phyloP scores from a whole-genome alignment of 306 rosid species.

The Fragaria vesca region DNA sequence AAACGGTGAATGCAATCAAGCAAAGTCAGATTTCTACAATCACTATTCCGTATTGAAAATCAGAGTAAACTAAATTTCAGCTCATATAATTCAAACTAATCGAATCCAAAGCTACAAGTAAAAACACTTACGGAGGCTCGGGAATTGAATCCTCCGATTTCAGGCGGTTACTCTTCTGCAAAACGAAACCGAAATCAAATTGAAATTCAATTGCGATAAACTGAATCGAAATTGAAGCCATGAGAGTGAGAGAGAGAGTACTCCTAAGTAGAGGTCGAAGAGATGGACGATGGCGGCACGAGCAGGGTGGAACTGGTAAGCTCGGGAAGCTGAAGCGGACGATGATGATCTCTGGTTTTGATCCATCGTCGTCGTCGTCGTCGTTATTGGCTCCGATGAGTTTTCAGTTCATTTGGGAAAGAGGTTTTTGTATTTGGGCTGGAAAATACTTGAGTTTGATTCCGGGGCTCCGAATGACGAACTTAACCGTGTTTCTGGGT shows the following conservation, averaged over 20 bases:
- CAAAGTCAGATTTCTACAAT: background rate
- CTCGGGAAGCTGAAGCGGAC: constrained; percentile 48
- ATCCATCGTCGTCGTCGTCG: constrained; percentile 49
- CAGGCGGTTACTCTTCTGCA: constrained; percentile 60
- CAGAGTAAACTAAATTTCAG: background rate
- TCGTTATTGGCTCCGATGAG: background rate
- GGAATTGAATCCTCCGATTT: constrained; percentile 61
- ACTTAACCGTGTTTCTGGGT: too few species aligned
- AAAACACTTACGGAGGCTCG: constrained; percentile 63
- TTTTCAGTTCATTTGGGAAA: background rate
- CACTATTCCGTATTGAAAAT: background rate
- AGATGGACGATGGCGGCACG: constrained; percentile 75
- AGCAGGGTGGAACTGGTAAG: constrained; percentile 81
- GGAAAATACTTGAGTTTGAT: too few species aligned
- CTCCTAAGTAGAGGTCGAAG: constrained; percentile 83
- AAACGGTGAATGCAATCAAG: background rate
- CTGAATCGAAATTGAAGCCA: background rate
- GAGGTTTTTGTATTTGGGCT: too few species aligned
- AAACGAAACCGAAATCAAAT: background rate
- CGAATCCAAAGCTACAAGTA: background rate
- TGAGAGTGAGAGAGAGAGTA: background rate
- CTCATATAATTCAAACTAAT: background rate
- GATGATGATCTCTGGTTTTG: constrained; percentile 62
- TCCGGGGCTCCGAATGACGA: too few species aligned
- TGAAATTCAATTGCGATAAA: background rate